These are phyloP conservation scores for Cicer yamashitae DNA, from an alignment of 306 rosid genomes.

Conservation along the genomic window DNA sequence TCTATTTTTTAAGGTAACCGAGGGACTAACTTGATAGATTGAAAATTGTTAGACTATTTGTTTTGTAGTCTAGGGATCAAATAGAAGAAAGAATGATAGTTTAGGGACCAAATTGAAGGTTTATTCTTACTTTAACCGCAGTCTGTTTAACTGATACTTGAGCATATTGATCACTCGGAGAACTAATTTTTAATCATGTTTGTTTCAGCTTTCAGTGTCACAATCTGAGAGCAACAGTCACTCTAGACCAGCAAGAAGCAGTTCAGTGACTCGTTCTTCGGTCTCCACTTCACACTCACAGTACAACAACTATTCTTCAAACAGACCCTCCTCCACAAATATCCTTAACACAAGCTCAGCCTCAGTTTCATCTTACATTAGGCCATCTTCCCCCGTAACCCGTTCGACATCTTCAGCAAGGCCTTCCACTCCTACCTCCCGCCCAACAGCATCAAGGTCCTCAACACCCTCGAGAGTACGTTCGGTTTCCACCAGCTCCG, in stretches of 20 bases:
- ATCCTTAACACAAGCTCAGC: slow-evolving; percentile 95
- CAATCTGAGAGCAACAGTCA: slow-evolving; percentile 77
- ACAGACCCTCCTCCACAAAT: slow-evolving; percentile 65
- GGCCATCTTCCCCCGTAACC: slow-evolving; percentile 85
- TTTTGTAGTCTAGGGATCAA: too few relatives aligned
- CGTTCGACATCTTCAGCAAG: slow-evolving; percentile 68
- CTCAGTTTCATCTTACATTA: slow-evolving; percentile 87
- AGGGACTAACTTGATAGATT: too few relatives aligned
- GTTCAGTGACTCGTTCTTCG: slow-evolving; percentile 86
- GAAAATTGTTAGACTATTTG: too few relatives aligned
- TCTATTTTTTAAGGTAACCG: too few relatives aligned
- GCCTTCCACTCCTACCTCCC: slow-evolving; percentile 89
- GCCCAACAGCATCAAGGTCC: slow-evolving; percentile 66
- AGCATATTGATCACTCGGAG: background rate
- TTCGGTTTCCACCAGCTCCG: slow-evolving; percentile 56
- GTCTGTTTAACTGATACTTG: background rate
- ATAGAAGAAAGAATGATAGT: too few relatives aligned
- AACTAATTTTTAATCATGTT: slow-evolving; percentile 34
- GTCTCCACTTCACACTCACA: slow-evolving; percentile 64
- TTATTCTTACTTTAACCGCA: too few relatives aligned
- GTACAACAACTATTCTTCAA: slow-evolving; percentile 68
- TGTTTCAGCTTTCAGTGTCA: slow-evolving; percentile 86
- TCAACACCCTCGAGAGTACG: slow-evolving; percentile 89
- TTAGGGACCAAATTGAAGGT: too few relatives aligned
- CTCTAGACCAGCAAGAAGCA: slow-evolving; percentile 90